Evolutionary conservation across 106 monocot species (phyloP).

Genomic region (Platanthera guangdongensis): DNA sequence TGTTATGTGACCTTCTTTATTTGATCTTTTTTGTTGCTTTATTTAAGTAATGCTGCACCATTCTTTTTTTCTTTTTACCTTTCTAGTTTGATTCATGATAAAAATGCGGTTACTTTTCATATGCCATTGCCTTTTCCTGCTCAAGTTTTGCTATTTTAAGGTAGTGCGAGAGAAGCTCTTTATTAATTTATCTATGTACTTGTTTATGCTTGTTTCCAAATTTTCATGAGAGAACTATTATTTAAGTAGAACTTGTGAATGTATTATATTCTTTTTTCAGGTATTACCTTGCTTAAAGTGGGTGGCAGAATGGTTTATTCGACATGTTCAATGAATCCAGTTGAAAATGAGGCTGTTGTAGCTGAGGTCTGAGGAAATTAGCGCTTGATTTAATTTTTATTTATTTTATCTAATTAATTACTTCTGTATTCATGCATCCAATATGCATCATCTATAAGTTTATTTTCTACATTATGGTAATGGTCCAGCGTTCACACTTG

Average conservation of each 20-base stretch:
- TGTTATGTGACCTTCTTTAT: not conserved
- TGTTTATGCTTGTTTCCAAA: not conserved
- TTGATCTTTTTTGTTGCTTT: not conserved
- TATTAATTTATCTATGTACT: not conserved
- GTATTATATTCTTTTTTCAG: slow-evolving; percentile 33
- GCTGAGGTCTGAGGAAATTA: slow-evolving; percentile 47
- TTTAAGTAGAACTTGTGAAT: not conserved
- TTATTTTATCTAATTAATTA: not conserved
- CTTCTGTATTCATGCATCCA: not conserved
- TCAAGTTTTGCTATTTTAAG: not conserved
- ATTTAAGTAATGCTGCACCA: not conserved
- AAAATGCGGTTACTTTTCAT: not conserved
- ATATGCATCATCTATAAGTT: not conserved
- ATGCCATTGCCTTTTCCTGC: not conserved
- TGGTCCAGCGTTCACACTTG: not conserved
- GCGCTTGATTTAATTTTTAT: not conserved
- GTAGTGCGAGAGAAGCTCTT: not conserved
- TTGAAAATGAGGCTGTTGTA: slow-evolving; percentile 98
- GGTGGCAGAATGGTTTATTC: slow-evolving; percentile 98
- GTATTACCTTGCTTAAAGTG: slow-evolving; percentile 81
- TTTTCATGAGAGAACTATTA: not conserved
- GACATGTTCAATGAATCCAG: slow-evolving; percentile 97
- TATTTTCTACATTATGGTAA: not conserved
- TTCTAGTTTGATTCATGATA: too few relatives aligned
- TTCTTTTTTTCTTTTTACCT: not conserved